Base-by-base conservation (phyloP, 257 asterid genomes). In the Solanum neorickii region DNA sequence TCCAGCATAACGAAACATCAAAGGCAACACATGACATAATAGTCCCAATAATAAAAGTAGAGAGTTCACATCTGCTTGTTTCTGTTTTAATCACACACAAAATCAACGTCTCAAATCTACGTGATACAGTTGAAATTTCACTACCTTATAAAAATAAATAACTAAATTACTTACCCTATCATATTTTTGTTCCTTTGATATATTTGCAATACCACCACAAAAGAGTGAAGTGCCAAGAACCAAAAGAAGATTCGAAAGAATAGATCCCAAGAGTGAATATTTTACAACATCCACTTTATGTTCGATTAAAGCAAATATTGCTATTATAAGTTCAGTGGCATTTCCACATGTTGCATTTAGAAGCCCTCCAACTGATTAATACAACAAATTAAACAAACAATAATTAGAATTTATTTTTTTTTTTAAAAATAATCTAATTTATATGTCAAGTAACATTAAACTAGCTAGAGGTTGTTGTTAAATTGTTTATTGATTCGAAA, bases 271-370 rank as follows among this genome's bases (percentile, higher is more conserved):
- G 0, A 97, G 94, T 7, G 99, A 95, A 87, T 93, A 95, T 41
- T 97, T 97, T 13, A 97, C 97, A 7, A 97, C 96, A 25, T 92
- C 95, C 5, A 97, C 94, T 91, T 95, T 95, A 93, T 92, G 88
- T n/a, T 92, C 84, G 35, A 91, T 14, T 14, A 97, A 87, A 33
- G 99, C 99, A 62, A 95, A 88, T 23, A 97, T 92, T 8, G 98
- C 95, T 82, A 97, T 97, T 59, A 97, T 93, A 46, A 97, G 93
- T 92, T 97, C 99, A 0, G 99, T 97, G 0, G 98, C 98, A 90
- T 97, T 97, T 74, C 99, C 99, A 90, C 98, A 97, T 41, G 99
- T 97, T 39, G 99, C 99, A 88, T 97, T 97, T 73, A 97, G 88
- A 74, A 97, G 99, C 46, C 99, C 99, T 46, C 99, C 99, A 89